Conservation (phyloP, 2,329 filamentous ascomycete genomes). For the Parasarocladium wereldwijsianum region DNA sequence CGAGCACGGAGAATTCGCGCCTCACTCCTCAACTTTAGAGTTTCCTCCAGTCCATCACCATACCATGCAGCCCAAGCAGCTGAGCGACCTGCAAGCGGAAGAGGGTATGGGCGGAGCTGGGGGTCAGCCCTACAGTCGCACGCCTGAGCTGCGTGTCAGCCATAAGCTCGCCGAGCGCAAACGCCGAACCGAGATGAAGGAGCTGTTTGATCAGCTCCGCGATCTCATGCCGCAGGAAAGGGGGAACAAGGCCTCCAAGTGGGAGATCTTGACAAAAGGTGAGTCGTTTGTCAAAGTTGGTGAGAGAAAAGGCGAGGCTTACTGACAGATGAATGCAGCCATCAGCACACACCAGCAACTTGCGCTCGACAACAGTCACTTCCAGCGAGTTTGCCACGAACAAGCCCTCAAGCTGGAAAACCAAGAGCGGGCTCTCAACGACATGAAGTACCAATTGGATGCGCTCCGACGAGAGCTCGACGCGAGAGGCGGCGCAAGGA, state of each 20-base stretch:
- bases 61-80: slow-evolving; percentile 58
- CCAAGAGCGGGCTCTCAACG: too few species aligned
- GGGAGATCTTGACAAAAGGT: slow-evolving; percentile 82
- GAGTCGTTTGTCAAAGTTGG: slow-evolving; percentile 12
- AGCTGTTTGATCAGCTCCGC: slow-evolving; percentile 67
- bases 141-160: slow-evolving; percentile 67
- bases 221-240: slow-evolving; percentile 68
- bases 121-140: slow-evolving; percentile 66
- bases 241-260: slow-evolving; percentile 76
- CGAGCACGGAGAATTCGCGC: slow-evolving; percentile 38
- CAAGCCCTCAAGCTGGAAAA: too few species aligned
- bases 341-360: slow-evolving; percentile 5
- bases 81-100: slow-evolving; percentile 50
- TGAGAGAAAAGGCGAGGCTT: not conserved
- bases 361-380: too few species aligned
- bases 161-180: slow-evolving; percentile 79
- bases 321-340: slow-evolving; percentile 1
- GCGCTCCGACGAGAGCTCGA: slow-evolving; percentile 34
- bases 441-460: slow-evolving; percentile 36
- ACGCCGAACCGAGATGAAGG: slow-evolving; percentile 77
- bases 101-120: slow-evolving; percentile 35
- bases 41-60: slow-evolving; percentile 56
- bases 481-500: slow-evolving; percentile 19
- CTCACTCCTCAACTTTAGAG: slow-evolving; percentile 35
- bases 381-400: too few species aligned